Evolutionary conservation across 108 stramenopile genomes (phyloP).

Genomic region (Chaetoceros tenuissimus): DNA sequence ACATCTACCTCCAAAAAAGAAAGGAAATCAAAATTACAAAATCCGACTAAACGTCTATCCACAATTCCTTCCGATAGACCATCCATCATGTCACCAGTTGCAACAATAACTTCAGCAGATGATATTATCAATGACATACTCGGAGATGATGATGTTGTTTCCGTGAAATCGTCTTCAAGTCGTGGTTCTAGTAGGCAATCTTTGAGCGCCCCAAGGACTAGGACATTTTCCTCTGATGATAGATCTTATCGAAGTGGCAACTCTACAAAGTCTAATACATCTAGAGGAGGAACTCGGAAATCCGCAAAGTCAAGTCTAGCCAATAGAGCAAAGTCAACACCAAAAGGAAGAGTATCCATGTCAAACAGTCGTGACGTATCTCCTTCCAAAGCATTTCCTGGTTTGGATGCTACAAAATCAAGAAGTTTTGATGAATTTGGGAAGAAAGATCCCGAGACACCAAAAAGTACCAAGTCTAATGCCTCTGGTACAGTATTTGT

Average conservation of each 20-base stretch:
- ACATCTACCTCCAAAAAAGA: neutral
- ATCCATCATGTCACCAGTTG: constrained; percentile 47
- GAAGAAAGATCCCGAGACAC: neutral
- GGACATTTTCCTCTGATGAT: constrained; percentile 10
- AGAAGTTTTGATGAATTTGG: constrained; percentile 4
- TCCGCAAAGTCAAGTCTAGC: neutral
- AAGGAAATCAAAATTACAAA: constrained; percentile 24
- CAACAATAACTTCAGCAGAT: neutral
- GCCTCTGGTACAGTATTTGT: constrained; percentile 24
- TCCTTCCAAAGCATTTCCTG: constrained; percentile 5
- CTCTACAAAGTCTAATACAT: constrained; percentile 4
- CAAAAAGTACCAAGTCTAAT: constrained; percentile 1
- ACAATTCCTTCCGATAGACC: constrained; percentile 45
- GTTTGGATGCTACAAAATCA: constrained; percentile 5
- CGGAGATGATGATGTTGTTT: constrained; percentile 7
- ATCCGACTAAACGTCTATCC: constrained; percentile 40
- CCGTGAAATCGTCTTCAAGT: neutral
- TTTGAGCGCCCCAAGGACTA: neutral
- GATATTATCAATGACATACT: neutral
- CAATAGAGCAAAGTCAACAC: constrained; percentile 5
- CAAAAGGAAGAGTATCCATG: neutral
- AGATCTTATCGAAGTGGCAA: constrained; percentile 5
- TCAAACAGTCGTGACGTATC: constrained; percentile 7
- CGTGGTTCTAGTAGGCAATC: constrained; percentile 2
- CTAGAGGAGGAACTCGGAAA: neutral